Conservation (phyloP, 192 early-diverging fungal species). For the Coemansia sp. region DNA sequence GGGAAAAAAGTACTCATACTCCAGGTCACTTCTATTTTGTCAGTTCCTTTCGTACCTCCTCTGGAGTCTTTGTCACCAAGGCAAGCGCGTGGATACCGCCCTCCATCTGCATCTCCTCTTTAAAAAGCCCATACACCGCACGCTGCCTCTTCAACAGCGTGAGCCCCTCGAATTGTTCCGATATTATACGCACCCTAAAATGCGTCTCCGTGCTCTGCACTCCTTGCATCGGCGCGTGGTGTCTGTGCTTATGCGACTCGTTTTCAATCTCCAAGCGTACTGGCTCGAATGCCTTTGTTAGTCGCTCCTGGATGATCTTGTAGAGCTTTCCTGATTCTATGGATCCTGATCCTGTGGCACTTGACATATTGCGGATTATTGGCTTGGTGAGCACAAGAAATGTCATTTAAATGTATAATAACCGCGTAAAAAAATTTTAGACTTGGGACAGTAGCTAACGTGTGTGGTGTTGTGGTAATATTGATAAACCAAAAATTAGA, state of each 20-base stretch:
- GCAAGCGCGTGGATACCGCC: slow-evolving; percentile 75
- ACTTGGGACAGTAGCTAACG: too few relatives aligned
- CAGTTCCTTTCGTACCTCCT: too few relatives aligned
- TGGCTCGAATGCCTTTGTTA: slow-evolving; percentile 54
- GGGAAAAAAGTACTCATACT: too few relatives aligned
- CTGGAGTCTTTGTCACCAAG: slow-evolving; percentile 72
- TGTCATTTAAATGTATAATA: too few relatives aligned
- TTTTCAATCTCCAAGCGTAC: slow-evolving; percentile 66
- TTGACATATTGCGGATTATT: not conserved
- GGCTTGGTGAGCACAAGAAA: too few relatives aligned
- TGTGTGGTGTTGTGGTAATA: too few relatives aligned
- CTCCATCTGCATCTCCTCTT: slow-evolving; percentile 64
- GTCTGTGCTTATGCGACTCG: slow-evolving; percentile 73
- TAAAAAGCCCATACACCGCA: slow-evolving; percentile 63
- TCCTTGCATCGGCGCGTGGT: slow-evolving; percentile 87
- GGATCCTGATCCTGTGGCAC: too few relatives aligned
- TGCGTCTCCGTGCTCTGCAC: slow-evolving; percentile 74
- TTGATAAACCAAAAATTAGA: not conserved
- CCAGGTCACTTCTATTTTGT: too few relatives aligned
- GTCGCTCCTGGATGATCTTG: slow-evolving; percentile 16
- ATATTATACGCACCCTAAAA: slow-evolving; percentile 72
- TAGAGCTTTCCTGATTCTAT: too few relatives aligned
- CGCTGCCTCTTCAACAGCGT: slow-evolving; percentile 62
- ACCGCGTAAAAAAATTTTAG: too few relatives aligned
- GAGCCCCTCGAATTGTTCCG: slow-evolving; percentile 55